Conservation (phyloP, 257 asterid species). For the Salvia miltiorrhiza region DNA sequence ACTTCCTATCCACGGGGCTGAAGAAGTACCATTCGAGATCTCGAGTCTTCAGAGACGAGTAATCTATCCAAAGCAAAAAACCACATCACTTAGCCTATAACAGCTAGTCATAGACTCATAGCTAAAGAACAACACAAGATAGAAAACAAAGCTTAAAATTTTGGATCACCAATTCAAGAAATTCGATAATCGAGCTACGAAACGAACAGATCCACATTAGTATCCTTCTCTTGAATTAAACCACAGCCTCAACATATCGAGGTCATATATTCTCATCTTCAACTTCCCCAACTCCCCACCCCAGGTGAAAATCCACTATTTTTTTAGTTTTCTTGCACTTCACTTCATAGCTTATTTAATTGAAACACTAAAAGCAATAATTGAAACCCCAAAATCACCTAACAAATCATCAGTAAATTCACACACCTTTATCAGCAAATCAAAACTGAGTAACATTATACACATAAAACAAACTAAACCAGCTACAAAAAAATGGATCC, state of each 20-base stretch:
- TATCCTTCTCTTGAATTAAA: conserved; percentile 1
- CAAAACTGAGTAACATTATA: neutral
- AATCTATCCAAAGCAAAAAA: conserved; percentile 25
- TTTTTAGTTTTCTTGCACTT: neutral
- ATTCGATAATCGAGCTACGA: neutral
- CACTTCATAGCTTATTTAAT: conserved; percentile 5
- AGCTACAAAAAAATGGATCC: neutral
- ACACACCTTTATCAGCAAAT: conserved; percentile 2
- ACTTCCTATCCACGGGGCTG: conserved; percentile 88
- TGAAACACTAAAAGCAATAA: neutral
- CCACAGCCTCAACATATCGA: neutral
- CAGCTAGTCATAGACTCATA: no score
- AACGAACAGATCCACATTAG: neutral
- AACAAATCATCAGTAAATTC: neutral
- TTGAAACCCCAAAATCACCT: neutral
- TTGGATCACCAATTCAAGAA: neutral
- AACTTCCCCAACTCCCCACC: neutral
- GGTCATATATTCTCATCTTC: conserved; percentile 13
- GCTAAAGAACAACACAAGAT: neutral
- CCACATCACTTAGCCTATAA: neutral
- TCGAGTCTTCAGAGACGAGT: conserved; percentile 69
- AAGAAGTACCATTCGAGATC: conserved; percentile 95
- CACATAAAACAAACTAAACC: conserved; percentile 3
- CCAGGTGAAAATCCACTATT: neutral
- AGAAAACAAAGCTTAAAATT: neutral